Conservation (phyloP, 2,329 filamentous ascomycete species). For the Diatrype stigma region DNA sequence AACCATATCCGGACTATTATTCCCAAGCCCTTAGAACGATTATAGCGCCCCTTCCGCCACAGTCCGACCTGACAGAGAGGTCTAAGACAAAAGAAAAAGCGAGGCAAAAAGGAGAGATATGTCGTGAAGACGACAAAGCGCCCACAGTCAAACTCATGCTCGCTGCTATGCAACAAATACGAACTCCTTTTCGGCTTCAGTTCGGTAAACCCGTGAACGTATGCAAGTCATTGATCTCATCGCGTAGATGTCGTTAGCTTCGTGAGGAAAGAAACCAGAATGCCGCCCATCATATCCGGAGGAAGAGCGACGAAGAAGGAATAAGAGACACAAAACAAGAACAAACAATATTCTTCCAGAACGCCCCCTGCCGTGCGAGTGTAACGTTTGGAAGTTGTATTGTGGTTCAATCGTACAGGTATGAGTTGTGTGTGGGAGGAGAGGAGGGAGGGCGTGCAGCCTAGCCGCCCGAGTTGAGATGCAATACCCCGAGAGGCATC, state of each 20-base stretch:
- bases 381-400: conserved; percentile 8
- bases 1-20: background rate
- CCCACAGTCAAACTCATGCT: background rate
- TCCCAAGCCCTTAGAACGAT: background rate
- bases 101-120: no score
- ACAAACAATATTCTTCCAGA: no score
- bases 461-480: background rate
- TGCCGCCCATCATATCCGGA: no score
- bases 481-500: conserved; percentile 5
- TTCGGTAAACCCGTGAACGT: background rate
- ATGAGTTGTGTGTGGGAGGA: no score
- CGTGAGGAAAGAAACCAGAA: background rate
- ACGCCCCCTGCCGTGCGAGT: background rate
- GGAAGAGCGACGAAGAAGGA: no score
- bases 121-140: background rate
- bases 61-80: background rate
- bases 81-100: background rate
- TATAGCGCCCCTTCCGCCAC: no score
- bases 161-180: background rate
- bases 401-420: conserved; percentile 18
- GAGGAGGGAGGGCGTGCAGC: no score
- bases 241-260: background rate
- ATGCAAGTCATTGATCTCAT: background rate
- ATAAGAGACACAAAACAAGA: no score
- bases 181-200: background rate